Base-by-base conservation (phyloP, 192 early-diverging fungal genomes). In the Mortierella claussenii region DNA sequence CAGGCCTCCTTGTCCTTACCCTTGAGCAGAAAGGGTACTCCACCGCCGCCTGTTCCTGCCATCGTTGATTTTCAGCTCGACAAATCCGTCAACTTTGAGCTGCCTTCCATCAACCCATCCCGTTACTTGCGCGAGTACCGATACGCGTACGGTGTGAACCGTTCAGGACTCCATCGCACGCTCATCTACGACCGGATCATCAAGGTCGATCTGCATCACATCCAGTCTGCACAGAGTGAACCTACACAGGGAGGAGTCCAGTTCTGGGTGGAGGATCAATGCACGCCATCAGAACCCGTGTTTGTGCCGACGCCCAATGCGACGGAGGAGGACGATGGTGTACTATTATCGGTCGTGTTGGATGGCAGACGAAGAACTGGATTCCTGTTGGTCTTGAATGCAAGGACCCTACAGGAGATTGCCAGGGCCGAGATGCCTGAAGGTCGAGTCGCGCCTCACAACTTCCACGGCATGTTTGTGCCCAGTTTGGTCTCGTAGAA, bases 281-380 rank as follows among this genome's bases (percentile, higher is more conserved):
- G 73, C 31, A 80, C 70, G 23, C 80, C 80, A 3, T 79, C 82
- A 20, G 88, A 89, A 31, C 86, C 88, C 0, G 75, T 89, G 21
- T 87, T 89, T 80, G 80, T 87, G 12, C 75, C 81, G 8, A 67
- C 64, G 3, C 88, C 88, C 0, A 74, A 82, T 10, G 68, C 49
- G 8, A 69, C 43, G 0, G 49, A 50, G 8, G 88, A 89, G 55
- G 88, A 89, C 45, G 88, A 89, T 53, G 88, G 86, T 47, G 81
- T 86, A 3, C 37, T 89, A 10, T 53, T 89, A 27, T 80, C 67
- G 27, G 61, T 88, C 21, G 83, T 85, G n/a, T 60, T 88, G 50
- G 81, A 79, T 53, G 75, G 75, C 8, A 33, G 60, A 31, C 31
- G 53, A 6, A 62, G 65, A 3, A 59, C 59, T 0, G 79, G 79